Percentiles rank a stretch among this genome's conserved stretches.
phyloP scores from a whole-genome alignment of 106 monocot species.

The Dendrobium chrysotoxum region DNA sequence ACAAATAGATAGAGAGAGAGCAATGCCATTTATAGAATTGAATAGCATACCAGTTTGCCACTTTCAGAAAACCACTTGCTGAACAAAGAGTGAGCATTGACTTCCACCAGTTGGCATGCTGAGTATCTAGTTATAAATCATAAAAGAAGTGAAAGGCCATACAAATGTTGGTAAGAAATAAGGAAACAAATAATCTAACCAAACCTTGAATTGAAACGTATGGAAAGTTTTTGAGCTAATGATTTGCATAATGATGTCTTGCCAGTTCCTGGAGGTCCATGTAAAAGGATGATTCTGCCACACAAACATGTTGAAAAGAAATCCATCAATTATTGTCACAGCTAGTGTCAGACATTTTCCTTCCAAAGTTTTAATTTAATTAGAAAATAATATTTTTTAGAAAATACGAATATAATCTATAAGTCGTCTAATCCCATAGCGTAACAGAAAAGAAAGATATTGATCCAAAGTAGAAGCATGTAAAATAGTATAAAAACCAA shows the following conservation, averaged over 20 bases:
- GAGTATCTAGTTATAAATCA: conserved; percentile 58
- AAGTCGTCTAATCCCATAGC: background rate
- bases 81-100: conserved; percentile 98
- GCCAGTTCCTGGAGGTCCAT: conserved; percentile 98
- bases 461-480: background rate
- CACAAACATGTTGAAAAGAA: conserved; percentile 1
- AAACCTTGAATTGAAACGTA: conserved; percentile 84
- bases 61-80: conserved; percentile 99
- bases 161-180: background rate
- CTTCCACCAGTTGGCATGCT: conserved; percentile 83
- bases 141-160: conserved; percentile 6
- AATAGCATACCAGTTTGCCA: conserved; percentile 81
- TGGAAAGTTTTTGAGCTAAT: conserved; percentile 96
- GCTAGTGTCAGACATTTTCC: background rate
- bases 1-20: background rate
- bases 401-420: background rate
- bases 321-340: background rate
- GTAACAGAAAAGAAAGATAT: background rate
- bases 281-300: conserved; percentile 88
- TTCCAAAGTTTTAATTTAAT: background rate
- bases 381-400: background rate
- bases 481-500: background rate
- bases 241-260: conserved; percentile 99
- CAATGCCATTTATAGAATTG: background rate
- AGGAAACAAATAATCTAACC: background rate